Evolutionary conservation across 495 filamentous ascomycete genomes (phyloP).

Genomic region (Hypoxylon fuscum): DNA sequence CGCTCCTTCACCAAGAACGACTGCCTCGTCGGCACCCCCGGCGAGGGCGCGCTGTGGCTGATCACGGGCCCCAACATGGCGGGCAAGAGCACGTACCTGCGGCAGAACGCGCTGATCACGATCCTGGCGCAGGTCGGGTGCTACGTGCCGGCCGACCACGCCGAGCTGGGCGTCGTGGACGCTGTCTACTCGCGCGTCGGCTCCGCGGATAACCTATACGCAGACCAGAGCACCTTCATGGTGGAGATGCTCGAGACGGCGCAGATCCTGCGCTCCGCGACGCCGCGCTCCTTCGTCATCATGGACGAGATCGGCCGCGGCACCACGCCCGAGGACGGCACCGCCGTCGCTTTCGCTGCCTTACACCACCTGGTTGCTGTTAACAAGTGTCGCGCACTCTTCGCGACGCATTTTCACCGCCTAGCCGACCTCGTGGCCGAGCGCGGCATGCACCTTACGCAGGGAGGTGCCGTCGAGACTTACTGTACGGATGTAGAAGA

Average conservation of each 20-base stretch:
- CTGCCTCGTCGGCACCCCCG: no score
- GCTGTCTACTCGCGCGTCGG: constrained; percentile 92
- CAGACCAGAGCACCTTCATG: constrained; percentile 96
- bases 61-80: no score
- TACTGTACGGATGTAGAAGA: constrained; percentile 94
- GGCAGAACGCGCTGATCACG: no score
- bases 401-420: constrained; percentile 93
- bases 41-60: no score
- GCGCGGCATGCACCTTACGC: constrained; percentile 42
- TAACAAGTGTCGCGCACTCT: constrained; percentile 82
- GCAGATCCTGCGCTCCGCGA: constrained; percentile 71
- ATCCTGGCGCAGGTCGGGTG: no score
- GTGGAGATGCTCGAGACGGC: constrained; percentile 85
- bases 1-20: no score
- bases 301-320: constrained; percentile 98
- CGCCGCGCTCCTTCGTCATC: constrained; percentile 84
- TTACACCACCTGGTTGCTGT: constrained; percentile 80
- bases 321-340: constrained; percentile 90
- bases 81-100: no score
- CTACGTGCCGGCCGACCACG: no score
- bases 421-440: constrained; percentile 74
- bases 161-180: constrained; percentile 87
- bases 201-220: constrained; percentile 90
- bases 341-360: constrained; percentile 88
- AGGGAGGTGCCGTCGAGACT: constrained; percentile 72